Evolutionary conservation across 371 early-diverging fungal genomes (phyloP).

Genomic region (Saksenaea oblongispora): DNA sequence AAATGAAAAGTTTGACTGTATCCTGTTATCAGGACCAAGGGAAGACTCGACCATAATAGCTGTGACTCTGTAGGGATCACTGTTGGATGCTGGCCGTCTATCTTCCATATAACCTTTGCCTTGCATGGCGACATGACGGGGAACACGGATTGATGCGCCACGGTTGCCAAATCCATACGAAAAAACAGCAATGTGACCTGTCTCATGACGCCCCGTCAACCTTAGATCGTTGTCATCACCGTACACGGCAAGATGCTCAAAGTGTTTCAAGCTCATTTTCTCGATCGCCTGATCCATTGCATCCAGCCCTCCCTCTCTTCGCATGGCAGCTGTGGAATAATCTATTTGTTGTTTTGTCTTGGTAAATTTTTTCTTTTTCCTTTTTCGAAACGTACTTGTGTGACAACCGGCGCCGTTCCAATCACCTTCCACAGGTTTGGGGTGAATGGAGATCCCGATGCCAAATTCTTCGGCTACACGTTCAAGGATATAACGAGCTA

Average conservation of each 20-base stretch:
- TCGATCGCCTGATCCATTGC: constrained; percentile 55
- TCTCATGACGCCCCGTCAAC: constrained; percentile 55
- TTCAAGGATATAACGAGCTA: constrained; percentile 49
- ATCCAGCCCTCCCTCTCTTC: constrained; percentile 47
- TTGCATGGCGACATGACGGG: constrained; percentile 49
- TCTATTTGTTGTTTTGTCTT: background rate
- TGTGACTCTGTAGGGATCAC: constrained; percentile 57
- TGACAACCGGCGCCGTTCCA: constrained; percentile 59
- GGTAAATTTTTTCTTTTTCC: background rate
- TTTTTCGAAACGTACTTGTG: constrained; percentile 18
- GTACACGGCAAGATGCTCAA: constrained; percentile 56
- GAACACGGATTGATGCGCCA: constrained; percentile 59
- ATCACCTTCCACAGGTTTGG: constrained; percentile 58
- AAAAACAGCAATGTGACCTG: constrained; percentile 54
- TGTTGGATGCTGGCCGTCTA: constrained; percentile 55
- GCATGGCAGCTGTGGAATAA: constrained; percentile 52
- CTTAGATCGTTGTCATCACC: constrained; percentile 59
- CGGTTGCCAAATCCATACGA: constrained; percentile 55
- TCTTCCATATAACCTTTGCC: constrained; percentile 58
- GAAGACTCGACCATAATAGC: constrained; percentile 49
- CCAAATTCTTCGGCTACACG: constrained; percentile 62
- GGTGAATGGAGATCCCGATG: constrained; percentile 51
- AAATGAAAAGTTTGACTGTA: too few relatives aligned
- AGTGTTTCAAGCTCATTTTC: constrained; percentile 43
- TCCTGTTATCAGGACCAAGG: constrained; percentile 14